Conservation (phyloP, 495 filamentous ascomycete genomes). For the Extremus antarcticus region DNA sequence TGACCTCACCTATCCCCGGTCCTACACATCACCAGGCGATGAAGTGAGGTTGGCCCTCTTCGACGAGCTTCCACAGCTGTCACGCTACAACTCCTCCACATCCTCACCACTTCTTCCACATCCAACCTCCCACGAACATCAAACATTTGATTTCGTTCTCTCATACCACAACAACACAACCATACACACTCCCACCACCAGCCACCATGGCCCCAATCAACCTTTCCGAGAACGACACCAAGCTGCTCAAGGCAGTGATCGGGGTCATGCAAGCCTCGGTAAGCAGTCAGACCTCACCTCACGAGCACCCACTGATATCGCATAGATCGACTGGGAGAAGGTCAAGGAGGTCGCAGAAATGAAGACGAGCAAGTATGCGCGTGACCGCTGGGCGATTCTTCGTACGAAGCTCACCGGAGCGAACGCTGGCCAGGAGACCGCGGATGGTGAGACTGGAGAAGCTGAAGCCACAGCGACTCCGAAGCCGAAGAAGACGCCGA, state of each 20-base stretch:
- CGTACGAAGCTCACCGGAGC: slow-evolving; percentile 3
- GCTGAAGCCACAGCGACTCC: neutral
- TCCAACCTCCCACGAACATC: neutral
- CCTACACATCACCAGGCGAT: neutral
- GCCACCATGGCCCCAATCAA: slow-evolving; percentile 2
- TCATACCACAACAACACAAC: neutral
- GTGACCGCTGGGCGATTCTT: neutral
- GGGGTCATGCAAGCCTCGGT: neutral
- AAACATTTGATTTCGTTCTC: neutral
- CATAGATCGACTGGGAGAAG: slow-evolving; percentile 5
- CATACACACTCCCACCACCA: neutral
- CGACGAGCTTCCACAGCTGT: neutral
- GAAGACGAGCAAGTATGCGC: neutral
- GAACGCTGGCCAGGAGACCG: too few relatives aligned
- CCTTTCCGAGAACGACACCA: neutral
- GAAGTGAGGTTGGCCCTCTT: neutral
- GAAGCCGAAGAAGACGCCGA: neutral
- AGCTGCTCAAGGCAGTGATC: slow-evolving; percentile 3
- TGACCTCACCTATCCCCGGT: neutral
- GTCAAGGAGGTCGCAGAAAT: slow-evolving; percentile 6
- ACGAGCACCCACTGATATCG: neutral
- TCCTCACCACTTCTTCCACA: neutral
- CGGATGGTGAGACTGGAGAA: neutral
- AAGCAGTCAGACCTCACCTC: neutral
- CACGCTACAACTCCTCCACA: neutral